Evolutionary conservation across 768 basidiomycete species (phyloP), one percentile per base, ranked within the genome.

Genomic region (Pleurotus tuoliensis): DNA sequence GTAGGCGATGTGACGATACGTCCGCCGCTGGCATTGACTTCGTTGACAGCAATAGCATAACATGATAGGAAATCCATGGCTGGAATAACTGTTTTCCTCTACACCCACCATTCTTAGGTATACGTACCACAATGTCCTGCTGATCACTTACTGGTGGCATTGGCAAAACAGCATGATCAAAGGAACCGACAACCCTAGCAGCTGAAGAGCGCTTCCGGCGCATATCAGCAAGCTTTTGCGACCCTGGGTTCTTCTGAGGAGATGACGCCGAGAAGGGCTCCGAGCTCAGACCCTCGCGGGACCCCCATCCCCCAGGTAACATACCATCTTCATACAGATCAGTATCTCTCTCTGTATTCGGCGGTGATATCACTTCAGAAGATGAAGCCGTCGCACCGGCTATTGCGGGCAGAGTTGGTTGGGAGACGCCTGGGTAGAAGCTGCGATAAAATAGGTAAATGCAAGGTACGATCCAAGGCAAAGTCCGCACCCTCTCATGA

Each of bases 1-100:
- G 94, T 95, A 2, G 92, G 95, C 4, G 91, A 90, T 2, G 95
- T 98, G 46, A 98, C 95, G 52, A 98, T 96, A 30, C 95, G 80
- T 0, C 95, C 95, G 0, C 95, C 94, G 27, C 84, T 81, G 3
- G 94, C 94, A 64, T 96, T 97, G 11, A 96, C 94, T 68, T 97
- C 95, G 64, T 96, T 96, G 11, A 94, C 93, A 15, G 92, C 92
- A 54, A 94, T 95, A 2, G 94, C 95, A 69, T 97, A 98, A 59
- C 92, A 92, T 1, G 89, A 90, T 58, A 98, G 74, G 66, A 94
- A 95, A 66, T 98, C 94, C 71, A 98, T 85, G 0, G 92, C 94
- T 0, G 94, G 94, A 50, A 97, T 94, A 62, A 88, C 86, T 7
- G 91, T 91, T 69, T 82, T 89, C 59, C 89, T 82, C 90, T 93